These are phyloP conservation scores for Penicillium desertorum DNA, from an alignment of 495 filamentous ascomycete genomes.

Conservation along the genomic window DNA sequence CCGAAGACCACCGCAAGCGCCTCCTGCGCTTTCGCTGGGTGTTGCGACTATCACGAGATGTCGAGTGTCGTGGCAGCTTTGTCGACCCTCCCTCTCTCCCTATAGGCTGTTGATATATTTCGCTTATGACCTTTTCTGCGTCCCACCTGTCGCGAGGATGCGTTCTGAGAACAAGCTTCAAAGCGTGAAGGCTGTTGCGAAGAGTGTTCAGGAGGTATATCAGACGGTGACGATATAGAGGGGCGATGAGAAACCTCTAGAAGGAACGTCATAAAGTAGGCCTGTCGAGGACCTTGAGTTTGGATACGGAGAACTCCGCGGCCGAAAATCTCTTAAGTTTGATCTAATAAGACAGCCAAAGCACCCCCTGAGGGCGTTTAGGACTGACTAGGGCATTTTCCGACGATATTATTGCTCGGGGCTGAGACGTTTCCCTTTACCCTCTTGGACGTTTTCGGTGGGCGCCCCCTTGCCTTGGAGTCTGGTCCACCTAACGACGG, in stretches of 20 bases:
- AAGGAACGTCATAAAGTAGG: conserved; percentile 21
- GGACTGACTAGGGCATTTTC: conserved; percentile 1
- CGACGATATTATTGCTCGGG: neutral
- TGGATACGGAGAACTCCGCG: conserved; percentile 19
- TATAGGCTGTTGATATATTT: neutral
- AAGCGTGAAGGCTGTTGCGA: neutral
- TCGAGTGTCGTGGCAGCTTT: too few relatives aligned
- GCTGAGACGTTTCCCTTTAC: neutral
- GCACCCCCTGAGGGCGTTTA: neutral
- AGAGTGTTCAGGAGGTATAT: neutral
- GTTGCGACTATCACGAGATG: too few relatives aligned
- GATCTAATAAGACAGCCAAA: neutral
- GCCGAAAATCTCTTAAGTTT: conserved; percentile 19
- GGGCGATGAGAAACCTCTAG: conserved; percentile 6
- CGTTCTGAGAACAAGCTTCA: conserved; percentile 6
- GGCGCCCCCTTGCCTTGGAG: conserved; percentile 6
- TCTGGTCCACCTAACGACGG: conserved; percentile 1
- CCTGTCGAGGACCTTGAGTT: conserved; percentile 12
- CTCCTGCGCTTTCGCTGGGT: too few relatives aligned
- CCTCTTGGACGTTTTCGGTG: conserved; percentile 7
- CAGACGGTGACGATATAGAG: neutral
- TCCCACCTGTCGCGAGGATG: neutral
- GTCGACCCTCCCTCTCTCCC: too few relatives aligned
- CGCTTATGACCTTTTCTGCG: neutral
- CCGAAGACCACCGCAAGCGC: too few relatives aligned